Evolutionary conservation across 345 rosid genomes (phyloP).

Genomic region (Melaleuca alternifolia): DNA sequence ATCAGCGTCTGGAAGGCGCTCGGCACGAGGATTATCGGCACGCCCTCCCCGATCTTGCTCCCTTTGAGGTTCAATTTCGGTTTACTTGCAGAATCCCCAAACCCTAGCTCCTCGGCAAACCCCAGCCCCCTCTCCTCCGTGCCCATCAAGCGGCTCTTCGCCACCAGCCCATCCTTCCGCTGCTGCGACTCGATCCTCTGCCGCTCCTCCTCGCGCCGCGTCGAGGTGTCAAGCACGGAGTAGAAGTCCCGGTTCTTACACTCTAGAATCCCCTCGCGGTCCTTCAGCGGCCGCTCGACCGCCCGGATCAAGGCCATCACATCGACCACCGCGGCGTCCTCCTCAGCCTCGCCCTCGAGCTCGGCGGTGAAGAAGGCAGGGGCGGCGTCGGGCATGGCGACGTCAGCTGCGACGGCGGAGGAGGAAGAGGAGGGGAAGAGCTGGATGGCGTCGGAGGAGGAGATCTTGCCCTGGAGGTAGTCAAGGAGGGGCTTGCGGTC

Average conservation of each 20-base stretch:
- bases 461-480: conserved; percentile 62
- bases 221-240: conserved; percentile 61
- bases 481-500: conserved; percentile 85
- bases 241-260: conserved; percentile 75
- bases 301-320: conserved; percentile 35
- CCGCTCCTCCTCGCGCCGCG: conserved; percentile 77
- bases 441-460: conserved; percentile 62
- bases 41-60: conserved; percentile 84
- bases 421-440: conserved; percentile 40
- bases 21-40: conserved; percentile 83
- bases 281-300: conserved; percentile 70
- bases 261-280: conserved; percentile 54
- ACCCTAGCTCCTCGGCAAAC: conserved; percentile 52
- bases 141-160: conserved; percentile 80
- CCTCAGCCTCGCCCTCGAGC: conserved; percentile 2
- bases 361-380: not conserved
- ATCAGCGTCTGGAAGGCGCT: conserved; percentile 91
- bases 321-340: not conserved
- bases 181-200: conserved; percentile 87
- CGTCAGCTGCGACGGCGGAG: not conserved
- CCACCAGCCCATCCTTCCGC: conserved; percentile 93
- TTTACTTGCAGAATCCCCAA: conserved; percentile 41
- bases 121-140: conserved; percentile 70
- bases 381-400: not conserved
- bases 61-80: conserved; percentile 66